A percentile compares a stretch with the other conserved stretches of the same genome.
Conservation (phyloP, 768 basidiomycete genomes). For the Mycena rosella region DNA sequence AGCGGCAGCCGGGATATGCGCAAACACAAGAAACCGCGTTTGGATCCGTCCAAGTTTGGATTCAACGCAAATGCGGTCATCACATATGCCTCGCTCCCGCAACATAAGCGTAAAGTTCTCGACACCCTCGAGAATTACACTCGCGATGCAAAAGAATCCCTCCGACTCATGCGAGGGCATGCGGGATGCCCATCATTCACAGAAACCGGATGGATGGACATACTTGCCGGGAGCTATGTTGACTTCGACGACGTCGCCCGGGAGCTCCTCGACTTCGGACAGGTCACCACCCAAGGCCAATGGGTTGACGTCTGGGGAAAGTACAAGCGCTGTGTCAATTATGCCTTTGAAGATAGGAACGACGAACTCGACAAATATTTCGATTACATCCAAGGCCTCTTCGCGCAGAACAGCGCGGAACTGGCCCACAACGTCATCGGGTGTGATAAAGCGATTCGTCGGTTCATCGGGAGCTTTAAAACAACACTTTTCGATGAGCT, state of each 20-base stretch:
- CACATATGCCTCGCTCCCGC: neutral
- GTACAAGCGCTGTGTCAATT: neutral
- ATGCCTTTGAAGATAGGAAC: neutral
- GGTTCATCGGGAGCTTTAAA: neutral
- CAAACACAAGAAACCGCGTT: constrained; percentile 11
- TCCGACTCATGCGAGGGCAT: neutral
- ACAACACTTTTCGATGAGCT: neutral
- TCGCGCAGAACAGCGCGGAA: neutral
- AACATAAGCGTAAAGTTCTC: neutral
- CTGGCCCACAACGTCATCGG: constrained; percentile 11
- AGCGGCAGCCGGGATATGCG: neutral
- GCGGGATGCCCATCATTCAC: neutral
- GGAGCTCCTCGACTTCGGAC: neutral
- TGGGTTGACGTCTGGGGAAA: neutral
- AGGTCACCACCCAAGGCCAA: neutral
- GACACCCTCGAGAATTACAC: constrained; percentile 12
- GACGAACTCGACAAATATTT: constrained; percentile 1
- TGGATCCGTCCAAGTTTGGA: constrained; percentile 7
- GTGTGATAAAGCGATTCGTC: constrained; percentile 5
- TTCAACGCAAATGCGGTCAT: constrained; percentile 5
- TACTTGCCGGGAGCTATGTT: constrained; percentile 11
- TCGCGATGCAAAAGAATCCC: neutral
- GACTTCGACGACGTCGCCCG: constrained; percentile 5
- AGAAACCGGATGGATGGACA: constrained; percentile 5
- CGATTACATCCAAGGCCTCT: constrained; percentile 12